Evolutionary conservation across 2,329 filamentous ascomycete genomes (phyloP), one percentile per base, ranked within the genome.

Genomic region (Neofusicoccum cordaticola): DNA sequence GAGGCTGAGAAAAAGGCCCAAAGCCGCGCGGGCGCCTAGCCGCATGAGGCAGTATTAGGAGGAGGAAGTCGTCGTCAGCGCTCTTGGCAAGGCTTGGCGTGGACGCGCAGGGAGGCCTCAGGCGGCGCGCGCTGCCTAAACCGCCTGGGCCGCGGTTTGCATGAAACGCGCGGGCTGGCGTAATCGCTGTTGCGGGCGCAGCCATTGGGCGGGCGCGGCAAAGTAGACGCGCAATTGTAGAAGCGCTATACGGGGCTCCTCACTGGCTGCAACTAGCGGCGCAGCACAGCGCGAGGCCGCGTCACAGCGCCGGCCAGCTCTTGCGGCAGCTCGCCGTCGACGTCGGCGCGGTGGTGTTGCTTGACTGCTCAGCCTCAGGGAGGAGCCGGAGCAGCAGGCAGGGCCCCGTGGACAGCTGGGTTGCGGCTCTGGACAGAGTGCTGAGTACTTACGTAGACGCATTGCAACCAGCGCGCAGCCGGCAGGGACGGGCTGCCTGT

Each of bases 1-100:
- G 56, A 60, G 56, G 56, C 56, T 60, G 41, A 60, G 56, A 34
- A 47, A 60, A n/a, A 44, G n/a, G 42, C 15, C 15, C n/a, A 8
- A 44, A 44, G 42, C 42, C 27, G 48, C 35, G 53, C 41, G 22
- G 27, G 53, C 12, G 5, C 22, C 41, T 44, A 45, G 13, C 56
- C 41, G 27, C 17, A 47, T 39, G 27, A 11, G 56, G 56, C 19
- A 60, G 31, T 47, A 31, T 22, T n/a, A 42, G 37, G 52, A 42
- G 52, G 17, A 39, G 42, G 52, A 27, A 60, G 56, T 47, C 39
- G 56, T 60, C 56, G 56, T 60, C 56, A 60, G 56, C 56, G 56
- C 56, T 15, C 56, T 60, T 60, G 56, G 56, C 56, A 12, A 60
- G 42, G 41, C 56, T 60, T 60, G 56, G 56, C 56, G 31, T 2